Evolutionary conservation across 345 rosid genomes (phyloP).

Genomic region (Mallotus nudiflorus): DNA sequence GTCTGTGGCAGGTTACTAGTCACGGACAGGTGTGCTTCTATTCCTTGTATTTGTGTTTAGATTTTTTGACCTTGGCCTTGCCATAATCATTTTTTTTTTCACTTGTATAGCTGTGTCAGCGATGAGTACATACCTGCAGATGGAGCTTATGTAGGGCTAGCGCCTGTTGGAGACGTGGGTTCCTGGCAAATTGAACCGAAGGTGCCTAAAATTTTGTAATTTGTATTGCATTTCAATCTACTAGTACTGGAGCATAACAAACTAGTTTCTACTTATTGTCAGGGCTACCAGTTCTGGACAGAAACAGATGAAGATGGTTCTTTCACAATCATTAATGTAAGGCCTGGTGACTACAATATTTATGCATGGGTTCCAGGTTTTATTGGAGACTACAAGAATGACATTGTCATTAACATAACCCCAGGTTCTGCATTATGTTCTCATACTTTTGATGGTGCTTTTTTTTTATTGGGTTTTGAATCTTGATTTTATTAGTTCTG

Average conservation of each 20-base stretch:
- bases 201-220: constrained; percentile 27
- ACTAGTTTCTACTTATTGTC: not conserved
- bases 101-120: constrained; percentile 44
- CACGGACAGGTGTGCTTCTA: constrained; percentile 37
- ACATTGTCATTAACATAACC: constrained; percentile 37
- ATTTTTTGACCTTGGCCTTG: too few species aligned
- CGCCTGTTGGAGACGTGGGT: constrained; percentile 70
- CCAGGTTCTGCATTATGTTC: too few species aligned
- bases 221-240: not conserved
- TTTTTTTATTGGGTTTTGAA: not conserved
- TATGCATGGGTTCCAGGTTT: constrained; percentile 87
- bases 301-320: constrained; percentile 56
- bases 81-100: not conserved
- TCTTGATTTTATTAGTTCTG: not conserved
- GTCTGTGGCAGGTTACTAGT: constrained; percentile 43
- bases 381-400: constrained; percentile 67
- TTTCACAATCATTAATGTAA: constrained; percentile 49
- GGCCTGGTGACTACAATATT: constrained; percentile 61
- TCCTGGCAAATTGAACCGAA: constrained; percentile 89
- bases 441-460: not conserved
- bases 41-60: not conserved
- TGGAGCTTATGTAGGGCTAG: constrained; percentile 78
- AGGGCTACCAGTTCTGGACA: constrained; percentile 91
- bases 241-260: not conserved
- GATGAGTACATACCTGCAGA: constrained; percentile 37